Evolutionary conservation across 192 early-diverging fungal species (phyloP).

Genomic region (Coemansia sp.): DNA sequence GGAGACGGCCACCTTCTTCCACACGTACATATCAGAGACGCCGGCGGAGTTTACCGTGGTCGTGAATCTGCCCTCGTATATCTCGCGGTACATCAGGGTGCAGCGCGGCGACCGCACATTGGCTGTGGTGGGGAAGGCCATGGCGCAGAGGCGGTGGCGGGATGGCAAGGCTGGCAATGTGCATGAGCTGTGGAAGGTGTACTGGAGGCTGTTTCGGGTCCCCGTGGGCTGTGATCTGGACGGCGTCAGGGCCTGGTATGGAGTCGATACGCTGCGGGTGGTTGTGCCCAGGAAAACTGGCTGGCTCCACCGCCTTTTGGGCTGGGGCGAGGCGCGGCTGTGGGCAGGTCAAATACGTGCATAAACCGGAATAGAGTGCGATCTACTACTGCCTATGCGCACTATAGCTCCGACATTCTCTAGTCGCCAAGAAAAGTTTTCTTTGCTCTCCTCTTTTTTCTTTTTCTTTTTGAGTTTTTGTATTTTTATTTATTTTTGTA

Average conservation of each 20-base stretch:
- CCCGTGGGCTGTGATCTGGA: conserved; percentile 22
- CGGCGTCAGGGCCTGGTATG: conserved; percentile 21
- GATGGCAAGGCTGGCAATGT: conserved; percentile 13
- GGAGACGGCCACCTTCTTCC: conserved; percentile 21
- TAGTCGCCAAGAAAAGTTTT: not conserved
- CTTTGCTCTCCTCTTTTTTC: not conserved
- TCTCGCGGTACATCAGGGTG: conserved; percentile 37
- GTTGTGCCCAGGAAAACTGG: conserved; percentile 12
- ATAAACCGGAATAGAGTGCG: not conserved
- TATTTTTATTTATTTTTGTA: not conserved
- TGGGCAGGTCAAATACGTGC: not conserved
- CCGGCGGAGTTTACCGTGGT: conserved; percentile 14
- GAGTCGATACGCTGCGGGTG: conserved; percentile 14
- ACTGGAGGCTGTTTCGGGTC: conserved; percentile 30
- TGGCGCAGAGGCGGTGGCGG: conserved; percentile 32
- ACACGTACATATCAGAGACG: conserved; percentile 21
- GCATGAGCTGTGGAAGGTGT: conserved; percentile 41
- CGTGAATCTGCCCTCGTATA: conserved; percentile 20
- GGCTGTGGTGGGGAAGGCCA: conserved; percentile 38
- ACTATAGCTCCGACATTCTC: not conserved
- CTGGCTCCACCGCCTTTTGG: conserved; percentile 4
- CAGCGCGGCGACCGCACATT: conserved; percentile 18
- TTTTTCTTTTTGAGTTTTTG: not conserved
- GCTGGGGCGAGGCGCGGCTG: conserved; percentile 19
- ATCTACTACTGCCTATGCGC: not conserved